These are phyloP conservation scores for Yarrowia sp. DNA, from an alignment of 805 yeast species.

Conservation along the genomic window DNA sequence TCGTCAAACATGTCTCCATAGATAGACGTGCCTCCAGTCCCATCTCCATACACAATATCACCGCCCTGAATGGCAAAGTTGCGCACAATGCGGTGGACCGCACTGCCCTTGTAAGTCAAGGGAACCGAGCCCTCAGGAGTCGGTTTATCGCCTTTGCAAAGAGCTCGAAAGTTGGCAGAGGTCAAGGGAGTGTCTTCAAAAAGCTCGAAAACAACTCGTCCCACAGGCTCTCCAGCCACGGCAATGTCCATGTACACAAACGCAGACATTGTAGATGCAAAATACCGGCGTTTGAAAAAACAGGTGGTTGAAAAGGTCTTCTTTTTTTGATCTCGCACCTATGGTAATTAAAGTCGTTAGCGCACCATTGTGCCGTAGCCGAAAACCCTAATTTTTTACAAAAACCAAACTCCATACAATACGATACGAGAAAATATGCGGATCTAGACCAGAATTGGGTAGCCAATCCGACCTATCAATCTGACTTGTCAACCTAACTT, in stretches of 20 bases:
- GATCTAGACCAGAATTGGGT: too few species aligned
- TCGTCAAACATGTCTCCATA: slow-evolving; percentile 71
- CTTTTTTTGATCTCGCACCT: neutral
- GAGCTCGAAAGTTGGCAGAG: slow-evolving; percentile 79
- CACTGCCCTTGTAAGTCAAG: slow-evolving; percentile 51
- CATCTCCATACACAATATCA: slow-evolving; percentile 59
- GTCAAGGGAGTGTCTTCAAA: slow-evolving; percentile 73
- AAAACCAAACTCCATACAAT: too few species aligned
- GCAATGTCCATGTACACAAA: slow-evolving; percentile 70
- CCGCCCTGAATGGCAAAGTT: slow-evolving; percentile 87
- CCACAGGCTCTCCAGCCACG: slow-evolving; percentile 62
- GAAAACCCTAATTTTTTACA: too few species aligned
- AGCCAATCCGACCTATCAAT: too few species aligned
- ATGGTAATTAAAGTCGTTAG: too few species aligned
- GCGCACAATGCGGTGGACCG: slow-evolving; percentile 72
- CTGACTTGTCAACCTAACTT: too few species aligned
- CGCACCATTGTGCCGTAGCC: too few species aligned
- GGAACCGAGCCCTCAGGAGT: slow-evolving; percentile 61
- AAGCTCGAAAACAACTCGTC: slow-evolving; percentile 75
- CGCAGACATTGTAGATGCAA: neutral
- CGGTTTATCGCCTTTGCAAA: slow-evolving; percentile 59
- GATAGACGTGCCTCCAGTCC: slow-evolving; percentile 75
- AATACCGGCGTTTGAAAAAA: too few species aligned
- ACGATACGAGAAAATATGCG: too few species aligned
- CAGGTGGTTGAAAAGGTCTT: neutral